Evolutionary conservation across 2,329 filamentous ascomycete genomes (phyloP).

Genomic region (Sporothrix brasiliensis): DNA sequence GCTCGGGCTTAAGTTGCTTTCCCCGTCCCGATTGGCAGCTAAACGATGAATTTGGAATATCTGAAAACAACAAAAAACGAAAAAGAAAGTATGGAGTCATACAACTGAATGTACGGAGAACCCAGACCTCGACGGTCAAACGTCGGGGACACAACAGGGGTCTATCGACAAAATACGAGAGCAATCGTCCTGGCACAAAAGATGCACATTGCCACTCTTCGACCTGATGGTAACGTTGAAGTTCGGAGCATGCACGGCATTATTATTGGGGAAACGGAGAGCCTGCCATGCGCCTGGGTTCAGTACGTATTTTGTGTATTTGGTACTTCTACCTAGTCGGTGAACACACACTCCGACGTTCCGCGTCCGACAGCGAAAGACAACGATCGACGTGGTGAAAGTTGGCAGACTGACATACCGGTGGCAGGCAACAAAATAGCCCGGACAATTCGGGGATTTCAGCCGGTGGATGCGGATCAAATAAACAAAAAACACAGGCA

Average conservation of each 20-base stretch:
- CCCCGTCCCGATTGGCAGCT: background rate
- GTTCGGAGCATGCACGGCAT: no score
- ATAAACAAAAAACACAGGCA: no score
- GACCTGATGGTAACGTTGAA: no score
- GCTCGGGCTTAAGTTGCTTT: background rate
- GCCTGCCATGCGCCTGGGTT: no score
- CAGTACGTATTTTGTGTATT: no score
- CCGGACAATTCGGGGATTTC: background rate
- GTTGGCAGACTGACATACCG: background rate
- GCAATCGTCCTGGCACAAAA: background rate
- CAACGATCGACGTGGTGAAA: no score
- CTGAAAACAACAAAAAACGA: background rate
- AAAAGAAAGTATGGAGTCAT: background rate
- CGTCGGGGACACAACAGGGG: no score
- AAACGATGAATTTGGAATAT: constrained; percentile 12
- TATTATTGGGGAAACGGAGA: background rate
- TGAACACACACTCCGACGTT: background rate
- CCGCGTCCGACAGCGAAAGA: background rate
- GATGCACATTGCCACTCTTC: background rate
- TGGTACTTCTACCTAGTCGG: no score
- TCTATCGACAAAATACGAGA: no score
- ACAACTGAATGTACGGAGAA: background rate
- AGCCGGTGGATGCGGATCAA: no score
- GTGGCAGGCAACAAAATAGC: background rate
- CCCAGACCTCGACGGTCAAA: background rate